Base-by-base conservation (phyloP, 164 flowering plant species). In the Tetrastigma voinierianum region DNA sequence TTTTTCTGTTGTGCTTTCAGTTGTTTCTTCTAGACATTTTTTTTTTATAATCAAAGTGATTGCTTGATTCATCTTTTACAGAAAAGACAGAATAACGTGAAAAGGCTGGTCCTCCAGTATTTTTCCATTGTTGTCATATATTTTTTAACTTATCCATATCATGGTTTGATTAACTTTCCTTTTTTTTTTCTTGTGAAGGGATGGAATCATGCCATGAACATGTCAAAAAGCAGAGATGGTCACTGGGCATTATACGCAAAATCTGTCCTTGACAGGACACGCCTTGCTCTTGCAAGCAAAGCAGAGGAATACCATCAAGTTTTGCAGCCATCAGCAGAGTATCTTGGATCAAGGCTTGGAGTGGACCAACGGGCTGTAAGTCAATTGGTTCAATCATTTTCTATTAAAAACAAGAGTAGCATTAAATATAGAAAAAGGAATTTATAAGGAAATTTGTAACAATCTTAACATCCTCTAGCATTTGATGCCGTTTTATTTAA, bases 301-400 rank as follows among this genome's bases (percentile, higher is more conserved):
- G 96, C 94, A 60, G 99, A 95, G 78, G 80, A 76, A 68, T 95
- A 92, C 78, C 90, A 83, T 49, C 77, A 70, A 51, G 61, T 90
- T 66, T 71, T 95, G 81, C 99, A 95, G 71, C 99, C 96, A 52
- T 88, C 99, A 23, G 99, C 98, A 5, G 93, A 89, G 75, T 90
- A 95, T 74, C 95, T 95, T 55, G 99, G 98, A 53, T 78, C 90
- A 53, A 76, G 70, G 70, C 94, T 95, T 62, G 92, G 90, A 64
- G 95, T 95, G 65, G 99, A 92, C 52, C 78, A 88, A 65, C 81
- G 86, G 92, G 94, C 96, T 60, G 97, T 92, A 86, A 59, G 97
- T 84, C 14, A 18, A 51, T 32, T 32, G 40, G n/a, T 40, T 6
- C 18, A 9, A 17, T 2, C 21, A 11, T 59, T 1, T 52, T 23